Evolutionary conservation across 2,329 filamentous ascomycete genomes (phyloP), one percentile per base, ranked within the genome.

Genomic region (Daldinia eschscholtzii): DNA sequence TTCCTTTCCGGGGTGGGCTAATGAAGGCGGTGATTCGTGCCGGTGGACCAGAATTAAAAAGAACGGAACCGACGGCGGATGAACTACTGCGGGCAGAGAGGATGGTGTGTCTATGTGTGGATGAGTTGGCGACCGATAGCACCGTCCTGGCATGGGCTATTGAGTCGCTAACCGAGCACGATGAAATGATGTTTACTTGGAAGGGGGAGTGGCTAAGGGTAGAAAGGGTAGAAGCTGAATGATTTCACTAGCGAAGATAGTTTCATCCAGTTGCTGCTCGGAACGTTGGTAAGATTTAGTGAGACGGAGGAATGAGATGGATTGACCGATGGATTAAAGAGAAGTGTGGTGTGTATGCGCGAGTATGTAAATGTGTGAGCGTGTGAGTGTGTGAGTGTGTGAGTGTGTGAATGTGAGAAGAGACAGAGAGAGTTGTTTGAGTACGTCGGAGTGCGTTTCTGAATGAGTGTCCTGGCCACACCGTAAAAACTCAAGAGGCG

Each of bases 21-120:
- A 66, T 65, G 33, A 70, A 58, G 64, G 68, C 61, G 61, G 64
- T 74, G 71, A 73, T 74, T 70, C 72, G 73, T 67, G 70, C 70
- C 70, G 70, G 70, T 70, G 67, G 67, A 67, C 59, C 64, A 71
- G 50, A 65, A 61, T 70, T 41, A 66, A 67, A 70, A 68, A 71
- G 44, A 65, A 72, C 68, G 72, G 72, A 72, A 69, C 71, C 70
- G 71, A 72, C 72, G 74, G 72, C 68, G 72, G 73, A 75, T 75
- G 72, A 74, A 68, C 70, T 74, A 75, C 70, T 71, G 71, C 70
- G 72, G 72, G 65, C 65, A 70, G 67, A 70, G 68, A 61, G 56
- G 58, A 46, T 52, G 26, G 46, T 52, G 46, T 52, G 46, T 52
- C 15, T 52, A 64, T 61, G 66, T 67, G 68, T 68, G 66, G 72